Conservation (phyloP, 176 grass and related monocot species). For the Neostapfia colusana region DNA sequence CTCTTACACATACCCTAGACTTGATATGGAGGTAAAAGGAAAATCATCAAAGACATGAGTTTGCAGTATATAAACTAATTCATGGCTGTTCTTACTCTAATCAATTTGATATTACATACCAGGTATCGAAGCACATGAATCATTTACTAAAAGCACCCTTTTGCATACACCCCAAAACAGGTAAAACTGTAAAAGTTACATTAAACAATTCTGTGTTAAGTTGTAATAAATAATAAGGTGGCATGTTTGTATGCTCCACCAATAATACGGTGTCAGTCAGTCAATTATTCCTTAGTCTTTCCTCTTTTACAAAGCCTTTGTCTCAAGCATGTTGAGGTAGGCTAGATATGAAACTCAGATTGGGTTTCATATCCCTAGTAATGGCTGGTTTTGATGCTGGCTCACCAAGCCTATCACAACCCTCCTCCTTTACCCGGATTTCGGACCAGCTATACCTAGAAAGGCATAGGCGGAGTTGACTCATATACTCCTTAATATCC, state of each 20-base stretch:
- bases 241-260: not conserved
- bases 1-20: conserved; percentile 94
- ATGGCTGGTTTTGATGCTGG: no score
- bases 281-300: no score
- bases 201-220: not conserved
- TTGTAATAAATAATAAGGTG: no score
- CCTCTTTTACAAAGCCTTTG: no score
- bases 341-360: no score
- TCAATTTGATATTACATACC: conserved; percentile 16
- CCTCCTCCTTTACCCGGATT: no score
- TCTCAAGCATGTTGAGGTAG: no score
- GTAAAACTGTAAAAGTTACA: conserved; percentile 32
- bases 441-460: no score
- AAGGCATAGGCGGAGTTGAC: no score
- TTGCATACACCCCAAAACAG: conserved; percentile 90
- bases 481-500: not conserved
- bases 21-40: conserved; percentile 85
- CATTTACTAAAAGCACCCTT: conserved; percentile 97
- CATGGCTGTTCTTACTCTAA: conserved; percentile 10
- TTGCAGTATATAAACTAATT: not conserved
- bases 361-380: no score
- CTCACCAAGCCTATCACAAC: no score
- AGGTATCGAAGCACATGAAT: conserved; percentile 98
- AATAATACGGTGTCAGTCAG: not conserved
- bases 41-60: conserved; percentile 1